Base-by-base conservation (phyloP, 2,329 filamentous ascomycete genomes). In the Whalleya microplaca region DNA sequence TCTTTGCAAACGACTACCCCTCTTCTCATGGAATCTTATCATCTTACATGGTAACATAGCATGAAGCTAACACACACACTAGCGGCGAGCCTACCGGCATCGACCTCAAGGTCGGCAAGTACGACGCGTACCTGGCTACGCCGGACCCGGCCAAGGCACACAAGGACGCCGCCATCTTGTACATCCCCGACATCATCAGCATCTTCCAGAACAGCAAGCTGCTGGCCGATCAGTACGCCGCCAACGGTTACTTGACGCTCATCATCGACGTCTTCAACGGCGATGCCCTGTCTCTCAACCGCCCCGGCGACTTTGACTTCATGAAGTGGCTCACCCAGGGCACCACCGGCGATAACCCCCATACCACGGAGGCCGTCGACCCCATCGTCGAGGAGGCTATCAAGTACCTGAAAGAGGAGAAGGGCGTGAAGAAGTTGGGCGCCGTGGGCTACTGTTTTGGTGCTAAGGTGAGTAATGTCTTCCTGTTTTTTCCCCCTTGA, bases 371-470 rank as follows among this genome's bases (percentile, higher is more conserved):
- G 45, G 62, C 66, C 18, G 75, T 82, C 49, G 80, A 83, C 55
- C 72, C 74, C 18, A 78, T 85, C 59, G 75, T 85, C 51, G 72
- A 75, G 49, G 69, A 72, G 44, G 78, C 77, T 47, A 80, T 89
- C 67, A 82, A 84, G 70, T 79, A 84, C 53, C 70, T 92, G 51
- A 81, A 81, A 57, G 77, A 79, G 50, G 78, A 84, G 49, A 75
- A 79, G 52, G 81, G 82, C 1, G 72, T 82, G 45, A 84, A 82
- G 70, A 84, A 81, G 61, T 74, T 92, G 37, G 89, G 84, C 1
- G 82, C 79, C 14, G 83, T 86, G 0, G 89, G 89, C 0, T 92
- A 92, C 74, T 92, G 90, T 74, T 90, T 92, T 64, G 89, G 90
- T 40, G 89, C 81, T 53, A 90, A 90, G 79, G 84, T 85, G 63